Base-by-base conservation (phyloP, 176 grass and related monocot genomes). In the Zoysia japonica region DNA sequence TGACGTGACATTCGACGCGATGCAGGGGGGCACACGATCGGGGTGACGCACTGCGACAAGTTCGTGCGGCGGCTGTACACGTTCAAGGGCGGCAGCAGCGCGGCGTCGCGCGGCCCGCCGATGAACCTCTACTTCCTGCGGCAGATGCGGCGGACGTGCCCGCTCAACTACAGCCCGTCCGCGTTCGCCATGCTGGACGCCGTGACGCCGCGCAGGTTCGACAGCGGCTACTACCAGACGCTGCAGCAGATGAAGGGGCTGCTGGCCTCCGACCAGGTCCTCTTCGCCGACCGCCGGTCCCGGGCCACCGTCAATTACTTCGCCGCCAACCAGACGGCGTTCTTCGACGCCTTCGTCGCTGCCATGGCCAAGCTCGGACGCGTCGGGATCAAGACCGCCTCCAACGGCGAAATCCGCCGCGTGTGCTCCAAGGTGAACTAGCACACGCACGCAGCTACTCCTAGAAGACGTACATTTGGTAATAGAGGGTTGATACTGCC, bases 1-100 rank as follows among this genome's bases (percentile, higher is more conserved):
- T 65, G 38, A 28, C 28, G 1, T 8, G 10, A 0, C 13, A 13
- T 16, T 53, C 28, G 16, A 56, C 17, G 2, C 1, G 66, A 16
- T 11, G 61, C 73, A 94, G 92, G 92, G 0, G 92, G 74, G 9
- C 92, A 95, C 87, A 95, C 92, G 6, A 95, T 95, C 46, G 92
- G 92, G 40, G 92, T 94, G 4, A 79, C 89, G 52, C 93, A 95
- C 84, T 95, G 93, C 66, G 93, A 95, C 93, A 95, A 95, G 78
- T 95, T 95, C 67, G 66, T 95, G 68, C 82, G 93, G n/a, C 81
- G 93, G 35, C 80, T 95, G 49, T 95, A 95, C 87, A 41, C 67
- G 42, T 95, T 95, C 89, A 92, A 90, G 84, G 81, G 83, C 28
- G 28, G 28, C 44, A 12, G 16, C 2, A 2, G 67, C 11, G 12